These are phyloP conservation scores for Teratosphaeria pseudoeucalypti DNA, from an alignment of 2,329 filamentous ascomycete species.

Conservation along the genomic window DNA sequence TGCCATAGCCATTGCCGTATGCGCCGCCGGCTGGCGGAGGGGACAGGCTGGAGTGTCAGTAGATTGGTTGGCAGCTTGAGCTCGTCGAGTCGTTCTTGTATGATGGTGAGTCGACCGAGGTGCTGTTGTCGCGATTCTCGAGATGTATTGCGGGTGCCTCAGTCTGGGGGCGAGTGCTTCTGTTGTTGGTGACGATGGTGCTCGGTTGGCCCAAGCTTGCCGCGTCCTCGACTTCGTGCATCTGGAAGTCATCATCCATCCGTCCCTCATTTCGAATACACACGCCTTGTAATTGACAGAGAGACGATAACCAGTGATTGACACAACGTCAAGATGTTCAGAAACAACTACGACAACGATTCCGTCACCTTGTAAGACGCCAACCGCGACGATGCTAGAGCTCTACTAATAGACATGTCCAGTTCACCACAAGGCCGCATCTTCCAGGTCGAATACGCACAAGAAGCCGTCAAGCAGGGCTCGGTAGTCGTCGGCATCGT, in stretches of 20 bases:
- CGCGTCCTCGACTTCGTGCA: not conserved
- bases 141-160: not conserved
- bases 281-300: not conserved
- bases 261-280: not conserved
- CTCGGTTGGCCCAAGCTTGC: not conserved
- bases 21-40: not conserved
- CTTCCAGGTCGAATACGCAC: constrained; percentile 99
- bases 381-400: constrained; percentile 1
- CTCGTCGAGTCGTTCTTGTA: not conserved
- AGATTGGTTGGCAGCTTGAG: not conserved
- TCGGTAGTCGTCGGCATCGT: constrained; percentile 94
- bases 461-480: constrained; percentile 97
- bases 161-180: not conserved
- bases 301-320: not conserved
- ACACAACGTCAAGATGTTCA: constrained; percentile 58
- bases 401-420: constrained; percentile 10
- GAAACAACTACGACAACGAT: constrained; percentile 99
- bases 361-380: constrained; percentile 87
- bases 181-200: not conserved
- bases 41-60: not conserved
- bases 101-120: not conserved
- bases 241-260: not conserved
- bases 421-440: constrained; percentile 98
- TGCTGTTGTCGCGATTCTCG: not conserved
- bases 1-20: constrained; percentile 46